Base-by-base conservation (phyloP, 2,329 filamentous ascomycete genomes). In the Trichoderma harzianum region DNA sequence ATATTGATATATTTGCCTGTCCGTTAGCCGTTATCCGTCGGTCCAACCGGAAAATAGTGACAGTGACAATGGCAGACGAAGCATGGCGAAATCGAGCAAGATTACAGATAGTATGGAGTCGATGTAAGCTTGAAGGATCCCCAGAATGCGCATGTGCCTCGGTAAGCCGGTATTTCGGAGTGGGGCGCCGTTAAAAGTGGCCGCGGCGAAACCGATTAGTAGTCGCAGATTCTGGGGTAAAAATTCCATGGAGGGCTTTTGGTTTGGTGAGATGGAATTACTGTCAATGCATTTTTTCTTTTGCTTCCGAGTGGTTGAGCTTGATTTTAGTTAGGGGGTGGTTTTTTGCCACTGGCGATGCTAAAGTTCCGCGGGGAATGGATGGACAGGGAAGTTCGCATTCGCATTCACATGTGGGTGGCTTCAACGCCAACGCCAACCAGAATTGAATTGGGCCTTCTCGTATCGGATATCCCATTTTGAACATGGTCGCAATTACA, bases 221-320 rank as follows among this genome's bases (percentile, higher is more conserved):
- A 51, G 51, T 57, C 26, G 21, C n/a, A 43, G 65, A 68, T 58
- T 58, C 65, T 43, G 65, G 65, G 64, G 64, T 58, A 67, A 58
- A 57, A 24, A 26, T 30, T 36, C 63, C 39, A 65, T n/a, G 39
- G 39, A 43, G n/a, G n/a, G 28, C n/a, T 47, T 39, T 39, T 39
- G 14, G 7, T 18, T 21, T 21, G 43, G 43, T 47, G 28, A 43
- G 26, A 47, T 16, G 62, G n/a, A 4, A 2, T 16, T 12, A 11
- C 14, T 14, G 43, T 8, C 28, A 53, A 5, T 14, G 28, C n/a
- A n/a, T n/a, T n/a, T 12, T 34, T 51, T 53, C 43, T 53, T 11
- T 51, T 34, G 43, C 7, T 53, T 32, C 62, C 62, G 62, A 65
- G 43, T 53, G 62, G 62, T 53, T 34, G 43, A 21, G 21, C n/a